A percentile compares a stretch with the other conserved stretches of the same genome.
Evolutionary conservation across 108 stramenopile genomes (phyloP).

Genomic region (Conticribra weissflogii): DNA sequence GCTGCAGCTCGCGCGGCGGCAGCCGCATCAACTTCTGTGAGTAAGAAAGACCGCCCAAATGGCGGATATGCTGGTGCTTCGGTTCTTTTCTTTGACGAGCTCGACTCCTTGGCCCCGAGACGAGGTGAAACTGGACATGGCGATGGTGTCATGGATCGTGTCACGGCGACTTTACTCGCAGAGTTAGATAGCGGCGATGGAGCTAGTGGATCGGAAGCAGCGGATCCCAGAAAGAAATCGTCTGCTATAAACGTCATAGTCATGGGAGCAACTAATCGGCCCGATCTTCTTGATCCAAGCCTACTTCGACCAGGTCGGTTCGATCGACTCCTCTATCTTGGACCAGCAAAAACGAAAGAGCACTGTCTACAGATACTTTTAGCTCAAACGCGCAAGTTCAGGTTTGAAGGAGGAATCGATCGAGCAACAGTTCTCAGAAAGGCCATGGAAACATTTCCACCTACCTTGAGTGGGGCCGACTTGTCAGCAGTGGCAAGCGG

Average conservation of each 20-base stretch:
- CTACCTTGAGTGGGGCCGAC: constrained; percentile 91
- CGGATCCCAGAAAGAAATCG: not conserved
- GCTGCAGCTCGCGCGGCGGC: constrained; percentile 74
- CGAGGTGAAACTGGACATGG: constrained; percentile 81
- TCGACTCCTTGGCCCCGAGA: constrained; percentile 96
- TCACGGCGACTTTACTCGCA: constrained; percentile 88
- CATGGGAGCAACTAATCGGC: constrained; percentile 98
- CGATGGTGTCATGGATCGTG: constrained; percentile 96
- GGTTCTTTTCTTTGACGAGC: constrained; percentile 96
- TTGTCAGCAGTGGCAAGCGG: constrained; percentile 89
- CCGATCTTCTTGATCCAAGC: constrained; percentile 94
- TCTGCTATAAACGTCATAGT: constrained; percentile 81
- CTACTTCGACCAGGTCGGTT: constrained; percentile 97
- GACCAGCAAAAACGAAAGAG: constrained; percentile 73
- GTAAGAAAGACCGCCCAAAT: too few species aligned
- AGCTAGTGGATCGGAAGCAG: constrained; percentile 5
- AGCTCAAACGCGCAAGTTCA: constrained; percentile 89
- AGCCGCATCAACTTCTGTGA: constrained; percentile 15
- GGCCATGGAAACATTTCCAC: constrained; percentile 76
- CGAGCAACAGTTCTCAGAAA: constrained; percentile 47
- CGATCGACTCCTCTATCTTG: constrained; percentile 95
- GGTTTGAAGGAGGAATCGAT: constrained; percentile 68
- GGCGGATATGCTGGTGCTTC: constrained; percentile 55
- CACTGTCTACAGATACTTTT: constrained; percentile 72
- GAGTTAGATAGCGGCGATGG: constrained; percentile 78